These are phyloP conservation scores for Sarocladium strictum DNA, from an alignment of 2,329 filamentous ascomycete genomes.

Conservation along the genomic window DNA sequence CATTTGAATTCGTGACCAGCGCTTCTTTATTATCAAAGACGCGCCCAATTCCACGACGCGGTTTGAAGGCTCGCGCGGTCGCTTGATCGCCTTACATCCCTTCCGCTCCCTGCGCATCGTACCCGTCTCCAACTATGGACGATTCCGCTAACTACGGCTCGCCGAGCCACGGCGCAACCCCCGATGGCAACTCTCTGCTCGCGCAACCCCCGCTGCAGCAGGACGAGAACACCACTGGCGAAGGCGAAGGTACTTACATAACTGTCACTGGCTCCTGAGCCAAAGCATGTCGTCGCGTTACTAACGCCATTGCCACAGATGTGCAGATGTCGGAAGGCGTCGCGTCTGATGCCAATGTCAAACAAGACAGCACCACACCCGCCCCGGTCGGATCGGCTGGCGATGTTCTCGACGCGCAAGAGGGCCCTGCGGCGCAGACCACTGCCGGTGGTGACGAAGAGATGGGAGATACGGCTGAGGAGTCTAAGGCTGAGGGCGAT, in stretches of 20 bases:
- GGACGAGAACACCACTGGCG: conserved; percentile 30
- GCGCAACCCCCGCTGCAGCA: conserved; percentile 48
- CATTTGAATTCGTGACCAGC: neutral
- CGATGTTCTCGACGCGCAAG: conserved; percentile 64
- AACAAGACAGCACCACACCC: conserved; percentile 56
- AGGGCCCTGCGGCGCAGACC: conserved; percentile 51
- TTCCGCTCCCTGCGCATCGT: neutral
- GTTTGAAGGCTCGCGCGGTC: neutral
- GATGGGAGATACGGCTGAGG: conserved; percentile 62
- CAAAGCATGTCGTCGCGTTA: conserved; percentile 3
- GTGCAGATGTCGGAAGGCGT: conserved; percentile 55
- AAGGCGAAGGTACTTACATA: conserved; percentile 39
- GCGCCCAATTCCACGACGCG: neutral
- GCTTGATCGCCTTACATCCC: conserved; percentile 1
- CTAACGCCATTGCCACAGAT: conserved; percentile 39
- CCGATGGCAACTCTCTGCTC: conserved; percentile 49
- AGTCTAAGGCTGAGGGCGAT: conserved; percentile 43
- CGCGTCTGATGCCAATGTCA: conserved; percentile 46
- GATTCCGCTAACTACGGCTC: conserved; percentile 53
- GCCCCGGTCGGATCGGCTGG: conserved; percentile 49
- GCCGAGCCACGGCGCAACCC: conserved; percentile 49
- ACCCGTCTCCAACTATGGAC: conserved; percentile 42
- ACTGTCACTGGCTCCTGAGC: neutral
- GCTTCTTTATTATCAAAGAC: neutral
- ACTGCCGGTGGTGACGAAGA: conserved; percentile 67